phyloP scores from a whole-genome alignment of 2,329 filamentous ascomycete genomes.

The Alternaria sp. region DNA sequence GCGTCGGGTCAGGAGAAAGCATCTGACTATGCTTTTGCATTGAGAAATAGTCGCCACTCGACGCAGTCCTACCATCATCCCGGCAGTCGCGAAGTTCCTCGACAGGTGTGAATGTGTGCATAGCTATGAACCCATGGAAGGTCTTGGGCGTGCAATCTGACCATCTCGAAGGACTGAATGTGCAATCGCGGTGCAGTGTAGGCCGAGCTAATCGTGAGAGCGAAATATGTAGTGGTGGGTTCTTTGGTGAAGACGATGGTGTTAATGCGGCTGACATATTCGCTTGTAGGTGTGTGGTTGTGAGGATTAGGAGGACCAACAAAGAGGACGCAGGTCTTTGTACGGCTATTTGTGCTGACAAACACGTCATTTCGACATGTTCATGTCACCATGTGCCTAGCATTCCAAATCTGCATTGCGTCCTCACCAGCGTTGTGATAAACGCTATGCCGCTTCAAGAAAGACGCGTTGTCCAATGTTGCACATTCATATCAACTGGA shows the following conservation, averaged over 20 bases:
- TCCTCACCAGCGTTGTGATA: not conserved
- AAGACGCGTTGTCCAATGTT: not conserved
- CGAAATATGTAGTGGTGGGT: not conserved
- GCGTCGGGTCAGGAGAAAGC: not conserved
- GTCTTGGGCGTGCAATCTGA: not conserved
- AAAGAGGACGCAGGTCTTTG: fast-evolving
- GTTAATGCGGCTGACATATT: not conserved
- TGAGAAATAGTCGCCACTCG: not conserved
- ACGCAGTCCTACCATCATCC: no score
- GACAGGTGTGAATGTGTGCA: not conserved
- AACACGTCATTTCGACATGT: not conserved
- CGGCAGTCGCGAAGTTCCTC: not conserved
- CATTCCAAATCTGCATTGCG: not conserved
- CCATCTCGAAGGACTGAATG: not conserved
- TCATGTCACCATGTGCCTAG: not conserved
- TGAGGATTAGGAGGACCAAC: fast-evolving
- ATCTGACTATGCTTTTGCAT: not conserved
- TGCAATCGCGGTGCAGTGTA: not conserved
- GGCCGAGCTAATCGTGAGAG: not conserved
- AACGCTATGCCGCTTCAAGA: not conserved
- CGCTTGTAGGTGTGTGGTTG: not conserved
- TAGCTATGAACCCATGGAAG: not conserved
- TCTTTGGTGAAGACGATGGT: not conserved
- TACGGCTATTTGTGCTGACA: no score
- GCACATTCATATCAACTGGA: no score